phyloP scores from a whole-genome alignment of 148 eudicot species.

The Rhododendron simsii region DNA sequence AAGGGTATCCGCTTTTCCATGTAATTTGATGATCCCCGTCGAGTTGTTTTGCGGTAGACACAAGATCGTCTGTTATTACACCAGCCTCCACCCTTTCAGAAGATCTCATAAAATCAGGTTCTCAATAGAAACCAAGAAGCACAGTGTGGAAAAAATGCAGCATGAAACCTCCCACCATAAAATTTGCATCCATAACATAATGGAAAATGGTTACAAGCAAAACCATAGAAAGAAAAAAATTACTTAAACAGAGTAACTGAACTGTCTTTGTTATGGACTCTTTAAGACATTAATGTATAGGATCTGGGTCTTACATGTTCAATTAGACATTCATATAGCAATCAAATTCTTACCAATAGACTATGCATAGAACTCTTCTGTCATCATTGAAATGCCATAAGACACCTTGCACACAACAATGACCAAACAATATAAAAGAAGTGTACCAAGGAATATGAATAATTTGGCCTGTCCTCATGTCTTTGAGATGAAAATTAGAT shows the following conservation, averaged over 20 bases:
- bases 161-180: neutral
- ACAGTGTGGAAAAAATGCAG: neutral
- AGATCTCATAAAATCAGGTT: neutral
- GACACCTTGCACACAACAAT: neutral
- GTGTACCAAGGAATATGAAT: neutral
- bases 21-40: conserved; percentile 74
- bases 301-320: neutral
- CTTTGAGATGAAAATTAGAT: neutral
- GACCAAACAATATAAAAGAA: neutral
- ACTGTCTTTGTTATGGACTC: neutral
- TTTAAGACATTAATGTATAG: neutral
- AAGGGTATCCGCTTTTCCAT: conserved; percentile 81
- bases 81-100: conserved; percentile 98
- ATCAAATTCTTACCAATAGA: neutral
- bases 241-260: neutral
- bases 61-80: conserved; percentile 72
- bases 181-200: neutral
- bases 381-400: neutral
- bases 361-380: neutral
- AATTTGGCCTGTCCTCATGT: neutral
- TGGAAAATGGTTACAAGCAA: neutral
- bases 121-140: neutral
- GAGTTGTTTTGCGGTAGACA: conserved; percentile 80
- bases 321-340: neutral
- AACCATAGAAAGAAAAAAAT: neutral